A percentile compares a stretch with the other conserved stretches of the same genome.
Conservation (phyloP, 495 filamentous ascomycete species). For the Pseudotulostoma volvatum region DNA sequence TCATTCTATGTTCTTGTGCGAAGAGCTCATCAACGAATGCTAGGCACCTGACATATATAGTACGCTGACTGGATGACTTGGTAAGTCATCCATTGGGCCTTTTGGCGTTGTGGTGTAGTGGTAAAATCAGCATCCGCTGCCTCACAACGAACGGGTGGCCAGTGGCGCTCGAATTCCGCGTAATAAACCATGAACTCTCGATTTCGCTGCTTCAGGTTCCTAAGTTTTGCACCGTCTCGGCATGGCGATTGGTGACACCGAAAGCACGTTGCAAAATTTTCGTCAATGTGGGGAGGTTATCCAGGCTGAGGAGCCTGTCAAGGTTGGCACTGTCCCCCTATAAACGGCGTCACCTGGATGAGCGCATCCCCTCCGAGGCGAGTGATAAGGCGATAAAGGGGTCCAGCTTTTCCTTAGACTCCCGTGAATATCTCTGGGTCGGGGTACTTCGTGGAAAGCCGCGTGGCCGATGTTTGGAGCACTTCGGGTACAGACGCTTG, state of each 20-base stretch:
- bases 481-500: too few species aligned
- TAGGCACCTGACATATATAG: too few species aligned
- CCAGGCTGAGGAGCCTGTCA: background rate
- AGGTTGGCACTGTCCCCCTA: background rate
- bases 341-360: background rate
- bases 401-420: background rate
- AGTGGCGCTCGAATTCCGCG: background rate
- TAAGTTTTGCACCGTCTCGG: background rate
- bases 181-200: background rate
- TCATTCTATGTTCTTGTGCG: background rate
- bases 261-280: background rate
- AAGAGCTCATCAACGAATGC: background rate
- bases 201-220: background rate
- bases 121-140: too few species aligned
- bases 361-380: background rate
- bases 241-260: background rate
- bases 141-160: too few species aligned
- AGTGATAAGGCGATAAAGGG: background rate
- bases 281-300: too few species aligned
- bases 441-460: background rate
- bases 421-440: background rate
- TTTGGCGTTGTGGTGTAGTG: too few species aligned
- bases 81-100: too few species aligned
- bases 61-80: too few species aligned
- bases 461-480: too few species aligned